These are phyloP conservation scores for Ophiocordyceps unilateralis DNA, from an alignment of 2,329 filamentous ascomycete genomes.

Conservation along the genomic window DNA sequence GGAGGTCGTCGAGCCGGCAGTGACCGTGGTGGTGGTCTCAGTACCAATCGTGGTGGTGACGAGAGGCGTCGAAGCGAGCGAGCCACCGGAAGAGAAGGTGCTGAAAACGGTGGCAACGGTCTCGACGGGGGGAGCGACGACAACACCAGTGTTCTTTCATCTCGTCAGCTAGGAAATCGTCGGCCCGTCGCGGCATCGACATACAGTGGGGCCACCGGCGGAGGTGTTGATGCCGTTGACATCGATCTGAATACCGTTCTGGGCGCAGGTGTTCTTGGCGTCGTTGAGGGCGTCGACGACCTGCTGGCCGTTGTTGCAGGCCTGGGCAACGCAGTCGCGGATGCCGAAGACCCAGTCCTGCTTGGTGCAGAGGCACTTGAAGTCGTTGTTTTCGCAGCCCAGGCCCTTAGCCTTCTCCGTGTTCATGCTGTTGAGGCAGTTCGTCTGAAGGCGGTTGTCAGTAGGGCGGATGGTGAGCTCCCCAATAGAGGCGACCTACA, in stretches of 20 bases:
- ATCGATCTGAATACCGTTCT: conserved; percentile 9
- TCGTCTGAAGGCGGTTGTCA: conserved; percentile 16
- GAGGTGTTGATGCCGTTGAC: not conserved
- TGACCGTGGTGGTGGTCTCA: conserved; percentile 1
- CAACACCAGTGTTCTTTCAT: not conserved
- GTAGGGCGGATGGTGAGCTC: not conserved
- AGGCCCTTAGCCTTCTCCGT: conserved; percentile 23
- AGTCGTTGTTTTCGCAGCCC: conserved; percentile 24
- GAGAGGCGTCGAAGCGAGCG: not conserved
- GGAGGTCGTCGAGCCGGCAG: conserved; percentile 1
- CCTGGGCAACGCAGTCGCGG: conserved; percentile 30
- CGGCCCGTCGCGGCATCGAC: not conserved
- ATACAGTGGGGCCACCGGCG: not conserved
- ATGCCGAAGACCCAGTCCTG: conserved; percentile 29
- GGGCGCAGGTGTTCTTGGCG: conserved; percentile 20
- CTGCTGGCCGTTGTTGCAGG: conserved; percentile 17
- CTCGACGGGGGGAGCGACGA: not conserved
- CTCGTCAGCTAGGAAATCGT: no score
- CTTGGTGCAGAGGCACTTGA: conserved; percentile 29
- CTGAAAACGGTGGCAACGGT: conserved; percentile 19
- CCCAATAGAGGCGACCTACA: conserved; percentile 26
- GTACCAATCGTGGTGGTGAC: not conserved
- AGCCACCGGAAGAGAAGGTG: conserved; percentile 16
- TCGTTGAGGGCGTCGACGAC: conserved; percentile 20
- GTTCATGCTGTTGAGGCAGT: conserved; percentile 34